Conservation (phyloP, 768 basidiomycete genomes). For the Psilocybe cubensis region DNA sequence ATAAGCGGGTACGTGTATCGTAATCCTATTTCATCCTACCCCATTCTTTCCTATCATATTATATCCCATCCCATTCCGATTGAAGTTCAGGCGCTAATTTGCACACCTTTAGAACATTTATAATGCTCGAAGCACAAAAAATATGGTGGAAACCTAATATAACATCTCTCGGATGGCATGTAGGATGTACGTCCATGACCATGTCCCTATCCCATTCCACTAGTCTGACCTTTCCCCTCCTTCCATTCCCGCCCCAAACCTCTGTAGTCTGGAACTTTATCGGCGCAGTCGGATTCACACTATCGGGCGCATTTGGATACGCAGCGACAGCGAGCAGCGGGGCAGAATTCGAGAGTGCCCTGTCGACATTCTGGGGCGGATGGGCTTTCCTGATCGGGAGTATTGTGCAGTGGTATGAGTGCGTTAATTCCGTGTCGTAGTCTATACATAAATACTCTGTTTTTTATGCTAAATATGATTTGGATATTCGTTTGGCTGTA, state of each 20-base stretch:
- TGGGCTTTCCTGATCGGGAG: conserved; percentile 70
- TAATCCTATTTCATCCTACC: neutral
- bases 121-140: conserved; percentile 59
- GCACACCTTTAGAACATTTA: conserved; percentile 38
- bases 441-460: neutral
- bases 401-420: conserved; percentile 57
- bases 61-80: too few relatives aligned
- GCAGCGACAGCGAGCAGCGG: conserved; percentile 29
- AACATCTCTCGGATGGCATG: conserved; percentile 56
- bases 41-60: neutral
- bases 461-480: too few relatives aligned
- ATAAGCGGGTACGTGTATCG: conserved; percentile 41
- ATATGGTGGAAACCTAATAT: conserved; percentile 55
- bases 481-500: conserved; percentile 15
- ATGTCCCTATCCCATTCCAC: too few relatives aligned
- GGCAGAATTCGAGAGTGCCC: conserved; percentile 53
- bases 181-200: conserved; percentile 47
- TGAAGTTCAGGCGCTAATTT: too few relatives aligned
- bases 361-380: conserved; percentile 60
- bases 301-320: conserved; percentile 62
- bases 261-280: conserved; percentile 64
- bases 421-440: conserved; percentile 31
- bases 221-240: too few relatives aligned
- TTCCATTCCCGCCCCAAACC: too few relatives aligned
- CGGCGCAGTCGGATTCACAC: conserved; percentile 59